Evolutionary conservation across 257 asterid species (phyloP), one percentile per base, ranked within the genome.

Genomic region (Solanum sejunctum): DNA sequence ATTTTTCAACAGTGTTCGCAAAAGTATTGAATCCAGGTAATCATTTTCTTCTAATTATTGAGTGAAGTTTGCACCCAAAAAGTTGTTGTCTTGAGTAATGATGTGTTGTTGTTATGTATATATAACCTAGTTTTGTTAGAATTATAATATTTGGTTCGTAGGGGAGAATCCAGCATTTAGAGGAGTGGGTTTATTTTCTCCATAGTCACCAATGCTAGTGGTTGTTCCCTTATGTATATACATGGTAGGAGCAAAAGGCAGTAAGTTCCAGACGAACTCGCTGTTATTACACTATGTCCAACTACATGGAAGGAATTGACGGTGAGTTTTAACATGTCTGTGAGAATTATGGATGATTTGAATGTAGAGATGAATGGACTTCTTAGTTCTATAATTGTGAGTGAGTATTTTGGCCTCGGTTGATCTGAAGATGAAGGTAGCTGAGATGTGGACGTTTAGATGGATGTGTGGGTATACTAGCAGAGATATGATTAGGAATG

Each of bases 21-120:
- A 91, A 86, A 91, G 97, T 88, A 87, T 93, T 57, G 84, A 91
- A 18, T 89, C 90, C 93, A 88, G 99, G 99, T 97, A 90, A 69
- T 18, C 6, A 60, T 60, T 82, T 4, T 63, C 52, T 84, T 21
- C 4, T 8, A 64, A 18, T 85, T 80, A 85, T 54, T 45, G 67
- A 72, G 85, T n/a, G 11, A 67, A 26, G 78, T 73, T 83, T n/a
- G 3, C 11, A 51, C 56, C 6, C 26, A 77, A 64, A 75, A 58
- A 73, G 63, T 18, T 58, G 5, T 12, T 66, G 56, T 78, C 52
- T 73, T 83, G 80, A 51, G 78, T 83, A 10, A 12, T n/a, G n/a
- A 3, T 21, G n/a, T 73, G 58, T 47, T 72, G 39, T 4, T 73
- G 12, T 47, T 72, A 45, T 72, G 13, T 45, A 72, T 13, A 73